Base-by-base conservation (phyloP, 306 rosid species). In the Quercus cerris region DNA sequence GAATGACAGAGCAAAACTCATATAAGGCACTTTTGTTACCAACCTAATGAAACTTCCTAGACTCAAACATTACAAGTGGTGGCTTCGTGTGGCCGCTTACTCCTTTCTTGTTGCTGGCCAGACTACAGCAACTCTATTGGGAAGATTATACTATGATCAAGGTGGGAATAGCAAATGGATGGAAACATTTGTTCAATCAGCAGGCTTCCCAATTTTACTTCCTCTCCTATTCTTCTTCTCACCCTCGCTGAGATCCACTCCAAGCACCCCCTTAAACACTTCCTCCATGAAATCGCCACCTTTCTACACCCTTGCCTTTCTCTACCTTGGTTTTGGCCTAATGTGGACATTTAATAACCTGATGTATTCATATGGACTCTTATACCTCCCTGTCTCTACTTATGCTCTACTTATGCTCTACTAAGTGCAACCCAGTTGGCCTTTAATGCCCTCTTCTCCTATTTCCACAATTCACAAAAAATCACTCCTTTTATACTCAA, bases 381-480 rank as follows among this genome's bases (percentile, higher is more conserved):
- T 86, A 33, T 89, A 82, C 64, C 86, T 89, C 23, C 90, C 90
- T 14, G 87, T 89, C 64, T 91, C 96, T 7, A 89, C 93, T 4
- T 91, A 81, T 76, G 33, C 64, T 91, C 96, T 7, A 89, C 93
- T 4, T 91, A 81, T 74, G 33, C 90, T 75, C 78, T 91, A 41
- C 83, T 89, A 63, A 85, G 89, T 73, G 91, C 93, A 20, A 81
- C 91, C 11, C 89, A 91, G 77, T 83, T 89, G 86, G 93, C 88
- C 75, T 87, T 91, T 83, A 91, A 84, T 80, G 91, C 93, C 15
- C 0, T 86, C 5, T 89, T 89, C 82, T 77, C 93, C 4, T 89
- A 31, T 81, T 80, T 87, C 76, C 74, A 89, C 12, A 87, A 89
- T 81, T 86, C 89, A 3, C 90, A 91, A 10, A 35, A 35, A 35